phyloP scores from a whole-genome alignment of 345 rosid genomes.

The Citrus australasica region DNA sequence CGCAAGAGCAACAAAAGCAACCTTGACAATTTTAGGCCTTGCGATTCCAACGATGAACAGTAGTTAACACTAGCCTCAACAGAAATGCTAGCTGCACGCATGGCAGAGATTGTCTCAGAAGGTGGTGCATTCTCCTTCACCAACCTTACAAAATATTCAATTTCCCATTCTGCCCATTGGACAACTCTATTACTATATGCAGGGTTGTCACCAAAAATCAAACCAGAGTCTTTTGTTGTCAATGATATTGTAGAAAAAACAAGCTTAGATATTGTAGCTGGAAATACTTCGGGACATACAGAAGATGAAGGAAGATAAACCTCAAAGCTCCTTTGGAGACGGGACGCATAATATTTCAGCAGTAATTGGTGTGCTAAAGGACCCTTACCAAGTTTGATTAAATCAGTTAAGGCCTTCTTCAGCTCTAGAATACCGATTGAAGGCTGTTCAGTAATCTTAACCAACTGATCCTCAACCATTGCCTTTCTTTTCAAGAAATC shows the following conservation, averaged over 20 bases:
- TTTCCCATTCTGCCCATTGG: constrained; percentile 97
- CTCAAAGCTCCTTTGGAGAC: constrained; percentile 62
- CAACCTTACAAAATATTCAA: constrained; percentile 73
- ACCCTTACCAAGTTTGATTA: constrained; percentile 85
- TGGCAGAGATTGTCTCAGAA: constrained; percentile 67
- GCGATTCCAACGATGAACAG: constrained; percentile 75
- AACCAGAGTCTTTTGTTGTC: constrained; percentile 70
- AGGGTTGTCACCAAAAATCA: constrained; percentile 82
- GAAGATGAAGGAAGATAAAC: constrained; percentile 71
- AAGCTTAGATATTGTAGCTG: constrained; percentile 71
- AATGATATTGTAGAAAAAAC: constrained; percentile 67
- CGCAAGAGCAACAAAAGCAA: constrained; percentile 79
- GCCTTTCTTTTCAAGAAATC: constrained; percentile 63
- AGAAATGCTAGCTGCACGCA: constrained; percentile 74
- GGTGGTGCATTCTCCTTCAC: constrained; percentile 83
- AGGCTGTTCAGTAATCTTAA: constrained; percentile 67
- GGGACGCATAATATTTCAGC: constrained; percentile 49
- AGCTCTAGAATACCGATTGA: constrained; percentile 42
- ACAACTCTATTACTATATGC: constrained; percentile 76
- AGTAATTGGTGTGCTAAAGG: constrained; percentile 74
- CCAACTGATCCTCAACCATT: constrained; percentile 65
- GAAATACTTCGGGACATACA: constrained; percentile 68
- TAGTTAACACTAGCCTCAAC: constrained; percentile 78
- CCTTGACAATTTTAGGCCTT: constrained; percentile 78
- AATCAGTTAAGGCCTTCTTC: constrained; percentile 54